A percentile compares a stretch with the other conserved stretches of the same genome.
Evolutionary conservation across 1,284 basidiomycete species (phyloP).

Genomic region (Pyrrhoderma lamaoense): DNA sequence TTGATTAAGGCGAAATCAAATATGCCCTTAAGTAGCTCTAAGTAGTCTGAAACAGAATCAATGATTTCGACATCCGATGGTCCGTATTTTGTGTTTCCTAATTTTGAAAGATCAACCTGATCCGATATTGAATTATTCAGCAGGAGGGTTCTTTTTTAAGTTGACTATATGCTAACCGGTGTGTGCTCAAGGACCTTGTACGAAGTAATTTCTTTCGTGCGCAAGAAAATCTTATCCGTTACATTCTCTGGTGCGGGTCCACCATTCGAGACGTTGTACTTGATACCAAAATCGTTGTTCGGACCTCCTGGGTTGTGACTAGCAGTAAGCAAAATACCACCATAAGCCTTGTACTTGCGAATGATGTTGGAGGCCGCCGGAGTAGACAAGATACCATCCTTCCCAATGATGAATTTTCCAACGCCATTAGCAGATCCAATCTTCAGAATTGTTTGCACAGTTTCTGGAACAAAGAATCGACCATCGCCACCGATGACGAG

Average conservation of each 20-base stretch:
- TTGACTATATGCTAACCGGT: conserved; percentile 44
- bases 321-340: conserved; percentile 96
- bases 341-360: conserved; percentile 91
- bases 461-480: conserved; percentile 87
- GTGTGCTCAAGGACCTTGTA: conserved; percentile 85
- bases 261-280: conserved; percentile 97
- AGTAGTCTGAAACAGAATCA: conserved; percentile 90
- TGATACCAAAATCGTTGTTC: conserved; percentile 97
- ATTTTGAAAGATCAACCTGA: conserved; percentile 79
- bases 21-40: conserved; percentile 78
- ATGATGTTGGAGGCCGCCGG: conserved; percentile 96
- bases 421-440: conserved; percentile 91
- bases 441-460: conserved; percentile 85
- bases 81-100: conserved; percentile 76
- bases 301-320: conserved; percentile 98
- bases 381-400: conserved; percentile 90
- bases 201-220: conserved; percentile 77
- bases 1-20: conserved; percentile 96
- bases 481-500: conserved; percentile 97
- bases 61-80: conserved; percentile 86
- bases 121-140: conserved; percentile 15
- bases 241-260: conserved; percentile 94
- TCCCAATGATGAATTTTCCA: conserved; percentile 81
- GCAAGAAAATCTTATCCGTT: conserved; percentile 90
- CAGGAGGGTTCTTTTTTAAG: neutral